Evolutionary conservation across 306 rosid genomes (phyloP).

Genomic region (Acmispon strigosus): DNA sequence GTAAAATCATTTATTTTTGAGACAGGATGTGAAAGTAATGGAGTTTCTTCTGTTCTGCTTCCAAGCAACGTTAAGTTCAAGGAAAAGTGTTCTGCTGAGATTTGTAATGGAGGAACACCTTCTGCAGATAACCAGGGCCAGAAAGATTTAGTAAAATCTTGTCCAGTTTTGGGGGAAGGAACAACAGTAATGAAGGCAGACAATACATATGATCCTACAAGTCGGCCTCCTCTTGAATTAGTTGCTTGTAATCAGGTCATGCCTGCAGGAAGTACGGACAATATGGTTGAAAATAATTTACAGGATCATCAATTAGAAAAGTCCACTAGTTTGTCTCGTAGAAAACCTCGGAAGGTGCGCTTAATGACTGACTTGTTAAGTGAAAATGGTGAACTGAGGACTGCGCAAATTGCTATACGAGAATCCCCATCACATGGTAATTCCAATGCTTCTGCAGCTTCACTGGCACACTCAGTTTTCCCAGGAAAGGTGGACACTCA

Average conservation of each 20-base stretch:
- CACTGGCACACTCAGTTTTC: constrained; percentile 27
- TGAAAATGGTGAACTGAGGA: constrained; percentile 47
- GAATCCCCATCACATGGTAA: constrained; percentile 39
- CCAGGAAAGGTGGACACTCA: constrained; percentile 43
- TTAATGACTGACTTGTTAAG: constrained; percentile 73
- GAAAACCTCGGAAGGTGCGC: constrained; percentile 76
- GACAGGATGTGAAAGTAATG: constrained; percentile 44
- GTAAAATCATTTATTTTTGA: constrained; percentile 18
- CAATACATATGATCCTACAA: constrained; percentile 26
- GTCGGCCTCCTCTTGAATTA: constrained; percentile 25
- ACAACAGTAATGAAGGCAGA: constrained; percentile 18
- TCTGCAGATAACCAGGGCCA: constrained; percentile 28
- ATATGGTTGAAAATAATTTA: constrained; percentile 36
- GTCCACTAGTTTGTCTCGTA: constrained; percentile 47
- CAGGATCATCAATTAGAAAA: constrained; percentile 47
- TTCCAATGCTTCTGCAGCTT: constrained; percentile 38
- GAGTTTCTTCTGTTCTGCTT: constrained; percentile 35
- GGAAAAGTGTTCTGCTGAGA: constrained; percentile 35
- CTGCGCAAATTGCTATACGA: constrained; percentile 25
- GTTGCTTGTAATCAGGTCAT: constrained; percentile 34
- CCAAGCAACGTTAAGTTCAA: constrained; percentile 31
- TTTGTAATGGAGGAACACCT: constrained; percentile 35
- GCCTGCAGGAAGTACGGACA: constrained; percentile 36
- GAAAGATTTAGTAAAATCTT: constrained; percentile 25
- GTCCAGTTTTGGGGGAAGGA: constrained; percentile 15